Evolutionary conservation across 345 rosid species (phyloP).

Genomic region (Balakata baccata): DNA sequence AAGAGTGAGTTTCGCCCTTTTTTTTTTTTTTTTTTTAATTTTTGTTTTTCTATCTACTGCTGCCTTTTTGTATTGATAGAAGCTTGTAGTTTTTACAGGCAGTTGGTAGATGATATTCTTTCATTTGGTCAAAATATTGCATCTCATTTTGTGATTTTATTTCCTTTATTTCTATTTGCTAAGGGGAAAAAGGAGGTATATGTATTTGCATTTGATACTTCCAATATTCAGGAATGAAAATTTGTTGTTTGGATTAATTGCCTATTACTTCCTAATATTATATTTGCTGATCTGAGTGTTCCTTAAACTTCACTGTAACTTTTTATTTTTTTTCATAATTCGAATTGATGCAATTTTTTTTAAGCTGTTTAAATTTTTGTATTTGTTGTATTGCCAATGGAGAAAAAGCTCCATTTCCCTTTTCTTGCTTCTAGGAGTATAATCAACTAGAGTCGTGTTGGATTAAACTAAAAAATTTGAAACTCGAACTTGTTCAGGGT

Average conservation of each 20-base stretch:
- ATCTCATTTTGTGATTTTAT: constrained; percentile 25
- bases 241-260: constrained; percentile 16
- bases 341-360: too few relatives aligned
- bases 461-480: too few relatives aligned
- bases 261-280: not conserved
- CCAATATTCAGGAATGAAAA: constrained; percentile 16
- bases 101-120: constrained; percentile 31
- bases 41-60: constrained; percentile 5
- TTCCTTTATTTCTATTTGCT: constrained; percentile 20
- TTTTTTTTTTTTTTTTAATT: not conserved
- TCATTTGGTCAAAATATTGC: constrained; percentile 30
- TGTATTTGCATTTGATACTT: constrained; percentile 23
- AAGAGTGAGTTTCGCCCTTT: constrained; percentile 36
- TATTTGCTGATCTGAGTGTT: too few relatives aligned
- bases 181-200: constrained; percentile 23
- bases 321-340: too few relatives aligned
- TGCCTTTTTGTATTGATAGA: constrained; percentile 29
- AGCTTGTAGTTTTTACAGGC: constrained; percentile 34
- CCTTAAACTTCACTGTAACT: too few relatives aligned
- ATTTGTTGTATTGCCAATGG: too few relatives aligned
- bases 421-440: too few relatives aligned
- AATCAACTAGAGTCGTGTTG: too few relatives aligned
- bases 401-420: too few relatives aligned
- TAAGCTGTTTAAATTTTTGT: too few relatives aligned
- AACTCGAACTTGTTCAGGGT: too few relatives aligned